These are phyloP conservation scores for Podospora australis DNA, from an alignment of 495 filamentous ascomycete genomes.

Conservation along the genomic window DNA sequence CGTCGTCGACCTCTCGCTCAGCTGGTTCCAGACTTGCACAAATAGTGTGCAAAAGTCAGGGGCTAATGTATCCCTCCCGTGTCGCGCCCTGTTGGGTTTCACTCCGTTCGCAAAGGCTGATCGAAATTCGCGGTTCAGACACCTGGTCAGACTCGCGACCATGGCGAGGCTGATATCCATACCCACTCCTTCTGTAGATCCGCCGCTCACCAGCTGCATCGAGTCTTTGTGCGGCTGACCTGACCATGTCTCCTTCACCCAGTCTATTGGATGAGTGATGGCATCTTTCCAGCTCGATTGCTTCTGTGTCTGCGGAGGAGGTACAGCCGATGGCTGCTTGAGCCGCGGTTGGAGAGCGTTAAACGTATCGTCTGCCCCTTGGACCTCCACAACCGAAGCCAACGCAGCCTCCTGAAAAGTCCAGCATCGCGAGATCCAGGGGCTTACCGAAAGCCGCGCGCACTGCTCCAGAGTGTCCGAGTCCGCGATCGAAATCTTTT, in stretches of 20 bases:
- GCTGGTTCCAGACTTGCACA: slow-evolving; percentile 19
- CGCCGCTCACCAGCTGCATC: slow-evolving; percentile 1
- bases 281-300: slow-evolving; percentile 1
- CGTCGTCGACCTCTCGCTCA: slow-evolving; percentile 16
- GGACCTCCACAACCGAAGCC: slow-evolving; percentile 14
- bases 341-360: slow-evolving; percentile 8
- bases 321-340: background rate
- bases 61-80: slow-evolving; percentile 1
- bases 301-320: background rate
- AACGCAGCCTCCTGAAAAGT: slow-evolving; percentile 17
- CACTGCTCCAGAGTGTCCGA: slow-evolving; percentile 14
- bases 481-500: slow-evolving; percentile 10
- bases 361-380: slow-evolving; percentile 20
- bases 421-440: slow-evolving; percentile 17
- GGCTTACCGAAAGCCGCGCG: slow-evolving; percentile 16
- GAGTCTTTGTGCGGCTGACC: background rate
- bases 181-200: background rate
- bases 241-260: background rate
- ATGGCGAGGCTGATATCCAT: slow-evolving; percentile 6
- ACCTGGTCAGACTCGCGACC: slow-evolving; percentile 7
- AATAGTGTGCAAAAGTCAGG: slow-evolving; percentile 19
- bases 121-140: slow-evolving; percentile 11
- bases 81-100: slow-evolving; percentile 3
- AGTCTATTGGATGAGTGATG: slow-evolving; percentile 2
- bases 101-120: slow-evolving; percentile 13